These are phyloP conservation scores for Globisporangium canariense DNA, from an alignment of 352 stramenopile genomes.

Conservation along the genomic window DNA sequence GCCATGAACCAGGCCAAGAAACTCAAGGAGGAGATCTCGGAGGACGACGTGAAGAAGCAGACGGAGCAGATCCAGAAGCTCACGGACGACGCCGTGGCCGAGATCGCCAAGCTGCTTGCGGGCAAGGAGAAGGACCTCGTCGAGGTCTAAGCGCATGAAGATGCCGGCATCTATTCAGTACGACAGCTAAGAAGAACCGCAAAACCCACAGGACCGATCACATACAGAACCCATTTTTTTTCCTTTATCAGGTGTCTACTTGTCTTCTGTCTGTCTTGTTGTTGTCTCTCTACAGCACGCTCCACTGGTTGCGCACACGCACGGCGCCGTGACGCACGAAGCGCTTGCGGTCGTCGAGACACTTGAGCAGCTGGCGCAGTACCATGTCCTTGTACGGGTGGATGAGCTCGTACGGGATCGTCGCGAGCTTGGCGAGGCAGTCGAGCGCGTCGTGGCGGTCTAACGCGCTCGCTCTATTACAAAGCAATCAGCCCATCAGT, in stretches of 20 bases:
- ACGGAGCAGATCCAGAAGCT: conserved; percentile 80
- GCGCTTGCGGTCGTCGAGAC: conserved; percentile 85
- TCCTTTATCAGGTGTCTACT: not conserved
- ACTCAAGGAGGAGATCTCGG: conserved; percentile 73
- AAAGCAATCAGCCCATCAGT: not conserved
- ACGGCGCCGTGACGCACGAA: conserved; percentile 85
- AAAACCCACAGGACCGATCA: not conserved
- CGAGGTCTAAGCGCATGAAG: conserved; percentile 35
- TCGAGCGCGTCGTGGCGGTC: conserved; percentile 74
- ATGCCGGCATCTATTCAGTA: not conserved
- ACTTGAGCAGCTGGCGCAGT: conserved; percentile 65
- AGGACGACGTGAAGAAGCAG: conserved; percentile 74
- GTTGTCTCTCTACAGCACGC: conserved; percentile 67
- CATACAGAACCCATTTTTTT: not conserved
- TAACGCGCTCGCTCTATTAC: conserved; percentile 44
- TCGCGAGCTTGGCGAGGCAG: conserved; percentile 72
- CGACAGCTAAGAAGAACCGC: not conserved
- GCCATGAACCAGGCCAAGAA: conserved; percentile 83
- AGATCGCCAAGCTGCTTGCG: conserved; percentile 70
- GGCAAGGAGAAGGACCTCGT: conserved; percentile 80
- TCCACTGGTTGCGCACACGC: conserved; percentile 90
- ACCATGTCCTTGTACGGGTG: conserved; percentile 86
- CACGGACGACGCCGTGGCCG: conserved; percentile 62
- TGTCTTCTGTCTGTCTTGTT: not conserved
- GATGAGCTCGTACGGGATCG: conserved; percentile 84